Evolutionary conservation across 306 rosid species (phyloP), one percentile per base, ranked within the genome.

Genomic region (Dryas alaskensis): DNA sequence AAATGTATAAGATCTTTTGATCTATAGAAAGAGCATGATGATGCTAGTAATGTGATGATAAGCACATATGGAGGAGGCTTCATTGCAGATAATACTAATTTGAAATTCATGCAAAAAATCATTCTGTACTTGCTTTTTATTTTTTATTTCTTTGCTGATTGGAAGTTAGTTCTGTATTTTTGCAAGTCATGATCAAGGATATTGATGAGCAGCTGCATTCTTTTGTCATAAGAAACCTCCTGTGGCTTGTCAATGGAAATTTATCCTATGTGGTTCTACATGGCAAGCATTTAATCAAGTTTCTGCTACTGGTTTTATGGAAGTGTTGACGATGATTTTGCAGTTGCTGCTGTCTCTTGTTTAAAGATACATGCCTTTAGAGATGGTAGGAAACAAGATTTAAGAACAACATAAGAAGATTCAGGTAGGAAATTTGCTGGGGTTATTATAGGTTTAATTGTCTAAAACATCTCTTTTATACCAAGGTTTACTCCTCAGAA

Each of bases 151-250:
- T 6, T 60, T 5, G 65, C 31, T 17, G 17, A 31, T 12, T 12
- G 17, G 45, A 60, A 7, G 8, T 31, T 60, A 27, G 44, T 31
- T 60, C 44, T 31, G 43, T 60, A 10, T 60, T 11, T 60, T 61
- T 40, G 17, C 45, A 58, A 19, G 10, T 14, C 64, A 60, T 61
- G 66, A 39, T 61, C 47, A 61, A 13, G 65, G 66, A 39, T 61
- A 43, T 61, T 61, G 7, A 61, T n/a, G 47, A 31, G 58, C 37
- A 69, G 17, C 42, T 53, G 73, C 49, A 69, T 19, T 69, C 49
- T 37, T 39, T 54, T n/a, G 49, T 52, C 73, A 52, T 14, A 55
- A 37, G 37, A 69, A 39, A 13, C 8, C 55, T 50, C 5, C 73
- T n/a, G 4, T 10, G 39, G 49, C 7, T 52, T n/a, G 61, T 8